Evolutionary conservation across 1,284 basidiomycete species (phyloP), one percentile per base, ranked within the genome.

Genomic region (Ustilago crameri): DNA sequence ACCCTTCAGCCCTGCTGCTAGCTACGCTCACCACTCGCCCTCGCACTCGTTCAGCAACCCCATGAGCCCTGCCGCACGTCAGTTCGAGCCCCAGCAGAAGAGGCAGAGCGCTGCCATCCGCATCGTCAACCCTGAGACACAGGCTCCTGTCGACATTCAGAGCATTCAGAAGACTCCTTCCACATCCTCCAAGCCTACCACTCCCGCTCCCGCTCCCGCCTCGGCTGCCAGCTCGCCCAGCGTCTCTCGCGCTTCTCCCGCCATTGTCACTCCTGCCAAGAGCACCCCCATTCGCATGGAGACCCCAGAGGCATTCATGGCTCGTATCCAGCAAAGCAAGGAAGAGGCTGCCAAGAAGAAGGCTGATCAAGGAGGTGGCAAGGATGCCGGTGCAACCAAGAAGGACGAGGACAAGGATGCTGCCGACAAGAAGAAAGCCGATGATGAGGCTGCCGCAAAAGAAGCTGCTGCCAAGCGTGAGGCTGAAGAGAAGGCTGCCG

Each of bases 41-140:
- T 76, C 69, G 56, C 69, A 70, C 63, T 79, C 78, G 32, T 76
- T 79, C 60, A 65, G 62, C 63, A 76, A 76, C 58, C 63, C 79
- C 20, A 83, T 82, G 80, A 83, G 79, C 52, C 77, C 80, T 8
- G 61, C 80, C 26, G 81, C 81, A 17, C 73, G 78, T 23, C 73
- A 79, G 48, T 83, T 83, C 51, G 81, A 82, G 71, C 80, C 80
- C 17, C 63, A 68, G 54, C 70, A 74, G 45, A 82, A 81, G 75
- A 66, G 79, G 27, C 67, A 66, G 51, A 80, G 76, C 64, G 76
- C 75, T 45, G 81, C 81, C 30, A 80, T 83, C 46, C 75, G 74
- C 45, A 83, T 83, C 50, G 81, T 83, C 46, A 81, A 83, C 65
- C 81, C 81, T 20, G 77, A 82, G 44, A 83, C 81, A n/a, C 76